A percentile compares a stretch with the other conserved stretches of the same genome.
Evolutionary conservation across 768 basidiomycete genomes (phyloP).

Genomic region (Kwoniella botswanensis): DNA sequence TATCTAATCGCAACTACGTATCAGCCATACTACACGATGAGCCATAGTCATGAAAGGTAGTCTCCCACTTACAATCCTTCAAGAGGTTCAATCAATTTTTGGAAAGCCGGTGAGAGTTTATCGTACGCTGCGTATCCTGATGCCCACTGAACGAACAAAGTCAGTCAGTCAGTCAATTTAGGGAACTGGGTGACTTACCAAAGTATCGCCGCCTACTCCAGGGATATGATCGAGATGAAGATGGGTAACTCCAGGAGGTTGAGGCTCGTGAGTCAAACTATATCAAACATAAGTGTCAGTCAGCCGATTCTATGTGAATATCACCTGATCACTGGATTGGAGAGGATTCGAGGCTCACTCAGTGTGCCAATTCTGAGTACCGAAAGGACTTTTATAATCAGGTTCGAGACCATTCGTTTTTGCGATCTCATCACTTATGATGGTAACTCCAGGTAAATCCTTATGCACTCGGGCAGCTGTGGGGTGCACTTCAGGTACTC

Average conservation of each 20-base stretch:
- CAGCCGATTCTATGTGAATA: too few relatives aligned
- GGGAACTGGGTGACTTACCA: not conserved
- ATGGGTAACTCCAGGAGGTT: slow-evolving; percentile 29
- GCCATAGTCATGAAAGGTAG: too few relatives aligned
- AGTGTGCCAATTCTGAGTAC: slow-evolving; percentile 40
- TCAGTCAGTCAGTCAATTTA: not conserved
- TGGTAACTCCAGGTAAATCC: slow-evolving; percentile 43
- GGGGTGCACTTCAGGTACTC: slow-evolving; percentile 79
- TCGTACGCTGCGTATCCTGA: slow-evolving; percentile 38
- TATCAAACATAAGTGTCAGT: not conserved
- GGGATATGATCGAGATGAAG: slow-evolving; percentile 30
- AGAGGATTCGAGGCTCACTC: slow-evolving; percentile 3
- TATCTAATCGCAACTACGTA: slow-evolving; percentile 8
- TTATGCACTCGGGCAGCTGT: slow-evolving; percentile 46
- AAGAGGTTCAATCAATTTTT: slow-evolving; percentile 40
- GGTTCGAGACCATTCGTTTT: slow-evolving; percentile 59
- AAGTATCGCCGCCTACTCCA: slow-evolving; percentile 22
- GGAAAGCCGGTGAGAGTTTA: slow-evolving; percentile 43
- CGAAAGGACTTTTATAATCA: slow-evolving; percentile 70
- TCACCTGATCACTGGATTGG: too few relatives aligned
- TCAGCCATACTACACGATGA: not conserved
- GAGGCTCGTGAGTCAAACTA: slow-evolving; percentile 28
- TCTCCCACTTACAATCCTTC: slow-evolving; percentile 19
- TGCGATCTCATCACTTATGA: slow-evolving; percentile 20
- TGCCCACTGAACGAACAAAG: slow-evolving; percentile 12